phyloP scores from a whole-genome alignment of 306 rosid species.

The Hippophae tibetana region DNA sequence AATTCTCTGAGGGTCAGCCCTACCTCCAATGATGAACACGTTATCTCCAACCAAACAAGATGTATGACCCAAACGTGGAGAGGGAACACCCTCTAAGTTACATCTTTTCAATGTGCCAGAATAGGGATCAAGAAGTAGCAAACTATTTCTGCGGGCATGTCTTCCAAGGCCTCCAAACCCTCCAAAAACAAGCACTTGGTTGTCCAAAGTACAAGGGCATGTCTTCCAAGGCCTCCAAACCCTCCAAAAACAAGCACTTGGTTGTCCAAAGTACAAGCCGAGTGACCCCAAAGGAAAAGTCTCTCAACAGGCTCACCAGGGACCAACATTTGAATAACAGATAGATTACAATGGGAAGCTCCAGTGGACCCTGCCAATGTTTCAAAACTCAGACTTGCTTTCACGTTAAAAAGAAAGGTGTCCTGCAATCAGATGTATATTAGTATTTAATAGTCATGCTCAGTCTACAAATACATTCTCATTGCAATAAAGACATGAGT shows the following conservation, averaged over 20 bases:
- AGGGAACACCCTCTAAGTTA: conserved; percentile 29
- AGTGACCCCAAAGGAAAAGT: conserved; percentile 89
- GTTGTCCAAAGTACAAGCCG: conserved; percentile 38
- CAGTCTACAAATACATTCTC: conserved; percentile 16
- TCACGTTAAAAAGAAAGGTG: conserved; percentile 51
- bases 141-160: conserved; percentile 66
- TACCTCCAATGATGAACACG: conserved; percentile 77
- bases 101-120: conserved; percentile 41
- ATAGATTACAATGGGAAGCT: conserved; percentile 30
- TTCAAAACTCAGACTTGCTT: conserved; percentile 77
- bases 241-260: conserved; percentile 70
- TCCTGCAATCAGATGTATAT: conserved; percentile 67
- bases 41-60: conserved; percentile 52
- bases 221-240: conserved; percentile 90
- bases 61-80: conserved; percentile 71
- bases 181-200: conserved; percentile 54
- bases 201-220: conserved; percentile 38
- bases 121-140: conserved; percentile 45
- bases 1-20: conserved; percentile 73
- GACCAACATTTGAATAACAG: conserved; percentile 41
- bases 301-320: conserved; percentile 58
- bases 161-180: conserved; percentile 95
- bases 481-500: background rate
- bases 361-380: conserved; percentile 74
- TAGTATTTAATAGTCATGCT: conserved; percentile 36